Conservation (phyloP, 139 green algal genomes). For the Chlorella sp. region DNA sequence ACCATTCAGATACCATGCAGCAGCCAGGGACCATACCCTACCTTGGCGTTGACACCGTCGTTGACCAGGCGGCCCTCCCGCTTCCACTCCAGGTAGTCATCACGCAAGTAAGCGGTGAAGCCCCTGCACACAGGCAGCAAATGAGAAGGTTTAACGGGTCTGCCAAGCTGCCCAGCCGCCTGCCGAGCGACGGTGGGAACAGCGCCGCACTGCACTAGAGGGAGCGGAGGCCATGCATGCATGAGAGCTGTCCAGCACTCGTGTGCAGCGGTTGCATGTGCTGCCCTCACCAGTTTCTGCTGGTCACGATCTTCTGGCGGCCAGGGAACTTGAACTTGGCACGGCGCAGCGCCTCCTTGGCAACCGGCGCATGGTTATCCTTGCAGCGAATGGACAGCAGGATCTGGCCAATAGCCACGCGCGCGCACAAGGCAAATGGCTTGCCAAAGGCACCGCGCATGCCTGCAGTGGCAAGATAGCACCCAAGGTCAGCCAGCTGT, state of each 20-base stretch:
- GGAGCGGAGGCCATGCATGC: no score
- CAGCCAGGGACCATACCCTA: neutral
- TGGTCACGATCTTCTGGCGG: slow-evolving; percentile 97
- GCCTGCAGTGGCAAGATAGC: slow-evolving; percentile 47
- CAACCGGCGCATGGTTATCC: slow-evolving; percentile 83
- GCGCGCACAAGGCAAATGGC: slow-evolving; percentile 88
- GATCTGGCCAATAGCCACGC: slow-evolving; percentile 97
- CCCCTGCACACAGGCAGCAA: slow-evolving; percentile 69
- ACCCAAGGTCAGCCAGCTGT: neutral
- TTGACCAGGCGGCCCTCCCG: slow-evolving; percentile 89
- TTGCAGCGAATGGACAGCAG: slow-evolving; percentile 97
- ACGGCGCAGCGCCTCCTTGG: slow-evolving; percentile 94
- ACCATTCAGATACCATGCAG: neutral
- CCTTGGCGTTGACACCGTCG: slow-evolving; percentile 88
- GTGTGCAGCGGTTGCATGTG: neutral
- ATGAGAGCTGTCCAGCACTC: neutral
- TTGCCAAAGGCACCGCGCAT: slow-evolving; percentile 99
- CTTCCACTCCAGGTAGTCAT: slow-evolving; percentile 95
- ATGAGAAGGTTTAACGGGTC: neutral
- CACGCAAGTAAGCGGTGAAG: slow-evolving; percentile 92
- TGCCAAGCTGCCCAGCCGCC: no score
- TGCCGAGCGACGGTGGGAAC: neutral
- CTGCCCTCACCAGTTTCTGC: slow-evolving; percentile 88
- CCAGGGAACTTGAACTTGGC: slow-evolving; percentile 99
- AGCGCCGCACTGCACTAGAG: neutral